These are phyloP conservation scores for Alternaria sp. DNA, from an alignment of 2,329 filamentous ascomycete species.

Conservation along the genomic window DNA sequence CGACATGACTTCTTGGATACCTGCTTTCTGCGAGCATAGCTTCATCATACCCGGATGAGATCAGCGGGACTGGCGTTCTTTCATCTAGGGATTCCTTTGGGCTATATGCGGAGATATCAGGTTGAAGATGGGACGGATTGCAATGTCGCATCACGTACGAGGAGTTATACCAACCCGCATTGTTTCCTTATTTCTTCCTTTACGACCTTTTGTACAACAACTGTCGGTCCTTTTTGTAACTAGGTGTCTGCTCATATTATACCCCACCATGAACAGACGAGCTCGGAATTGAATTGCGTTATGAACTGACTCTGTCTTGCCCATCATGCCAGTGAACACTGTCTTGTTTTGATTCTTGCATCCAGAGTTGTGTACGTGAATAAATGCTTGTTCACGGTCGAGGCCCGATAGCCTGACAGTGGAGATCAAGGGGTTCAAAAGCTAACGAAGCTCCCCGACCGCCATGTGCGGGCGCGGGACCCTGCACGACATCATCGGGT, in stretches of 20 bases:
- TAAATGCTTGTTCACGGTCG: constrained; percentile 2
- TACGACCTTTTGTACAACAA: constrained; percentile 24
- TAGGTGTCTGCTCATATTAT: constrained; percentile 23
- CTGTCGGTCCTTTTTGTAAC: constrained; percentile 19
- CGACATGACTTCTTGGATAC: constrained; percentile 30
- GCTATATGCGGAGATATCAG: constrained; percentile 9
- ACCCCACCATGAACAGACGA: constrained; percentile 26
- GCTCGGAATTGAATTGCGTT: constrained; percentile 20
- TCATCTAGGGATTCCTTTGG: constrained; percentile 18
- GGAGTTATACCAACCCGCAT: constrained; percentile 11
- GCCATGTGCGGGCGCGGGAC: constrained; percentile 14
- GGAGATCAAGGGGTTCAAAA: constrained; percentile 11
- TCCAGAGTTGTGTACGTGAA: neutral
- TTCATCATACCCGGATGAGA: constrained; percentile 30
- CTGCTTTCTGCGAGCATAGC: constrained; percentile 37
- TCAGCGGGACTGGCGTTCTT: constrained; percentile 33
- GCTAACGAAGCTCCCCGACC: constrained; percentile 16
- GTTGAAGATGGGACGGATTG: constrained; percentile 2
- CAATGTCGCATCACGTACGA: constrained; percentile 10
- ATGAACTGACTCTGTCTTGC: neutral
- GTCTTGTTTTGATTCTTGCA: neutral
- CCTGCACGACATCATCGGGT: constrained; percentile 17
- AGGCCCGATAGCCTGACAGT: neutral
- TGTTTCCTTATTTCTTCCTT: constrained; percentile 3
- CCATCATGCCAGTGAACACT: neutral